phyloP scores from a whole-genome alignment of 2,329 filamentous ascomycete genomes.

The Hypoxylon rubiginosum region DNA sequence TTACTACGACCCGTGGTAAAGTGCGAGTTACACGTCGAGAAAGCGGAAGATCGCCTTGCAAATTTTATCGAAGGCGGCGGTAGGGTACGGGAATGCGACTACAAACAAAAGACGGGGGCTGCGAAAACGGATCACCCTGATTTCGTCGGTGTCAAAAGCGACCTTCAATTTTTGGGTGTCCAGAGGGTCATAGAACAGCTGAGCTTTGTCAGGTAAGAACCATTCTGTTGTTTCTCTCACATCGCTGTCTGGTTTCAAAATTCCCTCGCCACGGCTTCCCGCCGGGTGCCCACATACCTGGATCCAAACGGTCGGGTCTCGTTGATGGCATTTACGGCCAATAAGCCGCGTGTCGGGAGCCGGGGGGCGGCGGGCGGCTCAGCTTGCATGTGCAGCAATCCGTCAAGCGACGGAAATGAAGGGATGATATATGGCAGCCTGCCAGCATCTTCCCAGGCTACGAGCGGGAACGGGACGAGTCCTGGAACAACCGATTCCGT shows the following conservation, averaged over 20 bases:
- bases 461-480: slow-evolving; percentile 23
- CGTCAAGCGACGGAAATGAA: slow-evolving; percentile 43
- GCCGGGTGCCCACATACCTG: slow-evolving; percentile 37
- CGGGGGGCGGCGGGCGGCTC: slow-evolving; percentile 40
- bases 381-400: slow-evolving; percentile 47
- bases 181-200: slow-evolving; percentile 75
- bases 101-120: slow-evolving; percentile 70
- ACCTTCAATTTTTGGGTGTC: slow-evolving; percentile 70
- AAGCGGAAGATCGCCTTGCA: slow-evolving; percentile 56
- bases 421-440: slow-evolving; percentile 31
- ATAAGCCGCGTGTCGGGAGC: slow-evolving; percentile 38
- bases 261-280: slow-evolving; percentile 30
- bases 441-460: slow-evolving; percentile 6
- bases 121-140: slow-evolving; percentile 72
- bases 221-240: slow-evolving; percentile 17
- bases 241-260: slow-evolving; percentile 14
- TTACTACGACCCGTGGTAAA: slow-evolving; percentile 80
- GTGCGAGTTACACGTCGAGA: slow-evolving; percentile 85
- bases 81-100: slow-evolving; percentile 67
- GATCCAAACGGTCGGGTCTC: slow-evolving; percentile 38
- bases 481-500: slow-evolving; percentile 6
- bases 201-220: slow-evolving; percentile 77
- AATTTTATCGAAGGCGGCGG: slow-evolving; percentile 56
- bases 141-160: slow-evolving; percentile 67
- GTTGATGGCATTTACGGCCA: slow-evolving; percentile 28